Base-by-base conservation (phyloP, 2,329 filamentous ascomycete species). In the Alternaria sp. region DNA sequence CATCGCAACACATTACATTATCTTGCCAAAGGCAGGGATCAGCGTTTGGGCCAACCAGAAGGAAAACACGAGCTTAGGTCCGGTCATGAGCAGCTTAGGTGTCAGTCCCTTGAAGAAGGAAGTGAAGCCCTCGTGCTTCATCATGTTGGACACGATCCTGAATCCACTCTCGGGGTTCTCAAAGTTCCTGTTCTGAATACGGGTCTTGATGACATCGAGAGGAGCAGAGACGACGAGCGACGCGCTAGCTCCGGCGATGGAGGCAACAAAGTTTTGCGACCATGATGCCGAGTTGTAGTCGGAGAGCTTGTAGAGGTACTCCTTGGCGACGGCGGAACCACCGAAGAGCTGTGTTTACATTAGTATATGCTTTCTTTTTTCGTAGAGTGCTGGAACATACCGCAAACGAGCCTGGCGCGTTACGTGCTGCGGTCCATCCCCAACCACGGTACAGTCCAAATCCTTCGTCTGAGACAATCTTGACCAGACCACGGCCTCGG, bases 41-140 rank as follows among this genome's bases (percentile, higher is more conserved):
- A 99, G 85, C 30, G 95, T 98, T 85, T 99, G 95, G 59, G 95
- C 95, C 77, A 99, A 88, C 95, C 95, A 99, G 89, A 99, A 99
- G 63, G 94, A 97, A 85, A 99, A 99, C 65, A 98, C 95, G 62
- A 99, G 87, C 87, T 99, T 99, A 65, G 95, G 95, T 24, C 95
- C 96, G 16, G 95, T 99, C 95, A 99, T 99, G 75, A 99, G 87
- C 67, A 99, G 88, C 90, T 99, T 99, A 64, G 95, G 95, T 51
- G 93, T 91, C 67, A 99, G 82, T 43, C 95, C 95, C 88, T 99
- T 99, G 88, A 99, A 99, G 87, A 99, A 98, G 74, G 91, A 90
- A 16, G 86, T 83, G 59, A 90, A 78, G 22, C 94, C 95, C 81
- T 99, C 95, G 71, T 97, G 88, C 84, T 89, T 92, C 67, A 92